phyloP scores from a whole-genome alignment of 768 basidiomycete genomes.

The Leccinellum albellum region DNA sequence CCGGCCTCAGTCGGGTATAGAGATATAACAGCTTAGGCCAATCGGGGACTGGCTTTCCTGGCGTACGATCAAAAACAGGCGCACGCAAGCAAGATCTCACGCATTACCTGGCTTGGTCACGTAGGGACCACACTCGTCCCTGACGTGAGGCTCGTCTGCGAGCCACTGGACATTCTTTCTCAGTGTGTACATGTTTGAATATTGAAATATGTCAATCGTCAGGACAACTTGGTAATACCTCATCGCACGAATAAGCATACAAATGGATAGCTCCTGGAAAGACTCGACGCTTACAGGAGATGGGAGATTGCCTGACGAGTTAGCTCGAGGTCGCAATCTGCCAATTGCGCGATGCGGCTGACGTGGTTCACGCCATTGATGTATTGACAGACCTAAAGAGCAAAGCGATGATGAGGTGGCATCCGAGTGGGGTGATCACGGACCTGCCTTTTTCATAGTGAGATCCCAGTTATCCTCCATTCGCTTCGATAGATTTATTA shows the following conservation, averaged over 20 bases:
- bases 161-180: constrained; percentile 85
- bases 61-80: constrained; percentile 1
- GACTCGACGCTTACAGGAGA: constrained; percentile 60
- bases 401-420: constrained; percentile 2
- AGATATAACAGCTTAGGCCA: constrained; percentile 86
- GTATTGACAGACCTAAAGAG: constrained; percentile 56
- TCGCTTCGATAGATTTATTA: constrained; percentile 78
- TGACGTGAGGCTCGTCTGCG: constrained; percentile 79
- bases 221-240: constrained; percentile 97
- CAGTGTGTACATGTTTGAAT: constrained; percentile 94
- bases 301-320: constrained; percentile 88
- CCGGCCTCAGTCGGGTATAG: constrained; percentile 82
- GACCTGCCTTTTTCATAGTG: constrained; percentile 80
- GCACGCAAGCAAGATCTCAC: background rate
- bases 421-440: background rate
- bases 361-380: constrained; percentile 94
- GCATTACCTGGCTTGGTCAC: constrained; percentile 68
- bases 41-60: constrained; percentile 62
- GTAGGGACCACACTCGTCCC: constrained; percentile 89
- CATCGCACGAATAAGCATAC: constrained; percentile 5
- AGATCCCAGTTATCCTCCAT: constrained; percentile 95
- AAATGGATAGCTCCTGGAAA: background rate
- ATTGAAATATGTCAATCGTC: constrained; percentile 96
- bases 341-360: constrained; percentile 84
- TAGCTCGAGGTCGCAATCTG: constrained; percentile 80